Conservation (phyloP, 495 filamentous ascomycete genomes). For the Neurospora sp. region DNA sequence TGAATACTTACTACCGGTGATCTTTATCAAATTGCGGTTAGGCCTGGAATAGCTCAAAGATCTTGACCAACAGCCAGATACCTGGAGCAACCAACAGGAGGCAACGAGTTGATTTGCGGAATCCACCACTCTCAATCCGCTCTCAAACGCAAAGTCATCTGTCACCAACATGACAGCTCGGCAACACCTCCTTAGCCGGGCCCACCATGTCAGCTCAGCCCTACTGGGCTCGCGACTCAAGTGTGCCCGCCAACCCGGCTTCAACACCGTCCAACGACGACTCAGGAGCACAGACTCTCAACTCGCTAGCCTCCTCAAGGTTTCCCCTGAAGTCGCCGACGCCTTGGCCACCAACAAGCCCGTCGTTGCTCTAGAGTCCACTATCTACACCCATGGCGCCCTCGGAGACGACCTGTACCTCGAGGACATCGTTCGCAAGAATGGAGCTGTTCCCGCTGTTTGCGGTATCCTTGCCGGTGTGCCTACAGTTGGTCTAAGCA, state of each 20-base stretch:
- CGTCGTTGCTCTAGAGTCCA: conserved; percentile 85
- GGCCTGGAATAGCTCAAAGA: background rate
- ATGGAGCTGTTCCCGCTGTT: conserved; percentile 87
- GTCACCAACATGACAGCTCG: background rate
- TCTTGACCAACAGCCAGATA: background rate
- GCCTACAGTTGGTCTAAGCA: conserved; percentile 64
- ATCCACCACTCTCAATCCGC: background rate
- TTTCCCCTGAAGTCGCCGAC: conserved; percentile 75
- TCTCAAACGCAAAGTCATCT: background rate
- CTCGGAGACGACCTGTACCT: conserved; percentile 76
- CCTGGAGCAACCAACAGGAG: background rate
- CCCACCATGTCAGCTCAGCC: background rate
- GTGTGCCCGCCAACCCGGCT: background rate
- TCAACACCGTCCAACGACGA: background rate
- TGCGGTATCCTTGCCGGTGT: conserved; percentile 76
- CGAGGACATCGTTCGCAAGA: conserved; percentile 63
- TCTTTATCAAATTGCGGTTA: background rate
- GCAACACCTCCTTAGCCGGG: background rate
- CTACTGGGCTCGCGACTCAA: background rate
- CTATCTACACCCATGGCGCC: conserved; percentile 68
- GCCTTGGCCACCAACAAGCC: conserved; percentile 63
- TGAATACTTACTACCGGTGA: background rate
- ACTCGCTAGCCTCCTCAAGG: conserved; percentile 49
- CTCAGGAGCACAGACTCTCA: conserved; percentile 1
- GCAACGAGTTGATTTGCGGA: background rate